Conservation (phyloP, 2,329 filamentous ascomycete species). For the Ceratocystis variospora region DNA sequence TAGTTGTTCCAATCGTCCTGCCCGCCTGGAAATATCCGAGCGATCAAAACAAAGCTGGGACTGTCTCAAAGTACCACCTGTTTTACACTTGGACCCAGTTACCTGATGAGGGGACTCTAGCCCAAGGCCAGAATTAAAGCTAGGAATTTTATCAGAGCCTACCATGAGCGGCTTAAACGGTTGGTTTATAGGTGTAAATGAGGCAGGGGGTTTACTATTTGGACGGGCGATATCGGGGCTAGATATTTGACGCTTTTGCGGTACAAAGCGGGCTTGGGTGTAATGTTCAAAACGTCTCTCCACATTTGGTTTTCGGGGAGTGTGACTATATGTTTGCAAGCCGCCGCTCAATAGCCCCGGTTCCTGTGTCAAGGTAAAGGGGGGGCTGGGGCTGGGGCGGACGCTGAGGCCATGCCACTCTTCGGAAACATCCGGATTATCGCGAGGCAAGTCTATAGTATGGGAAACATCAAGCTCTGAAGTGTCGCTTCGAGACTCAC, state of each 20-base stretch:
- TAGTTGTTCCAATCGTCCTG: neutral
- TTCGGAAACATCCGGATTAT: neutral
- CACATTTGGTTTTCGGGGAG: neutral
- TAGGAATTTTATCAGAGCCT: neutral
- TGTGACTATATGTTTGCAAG: neutral
- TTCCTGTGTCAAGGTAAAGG: neutral
- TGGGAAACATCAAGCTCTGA: neutral
- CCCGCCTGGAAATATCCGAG: neutral
- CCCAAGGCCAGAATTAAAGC: neutral
- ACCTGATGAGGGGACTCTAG: neutral
- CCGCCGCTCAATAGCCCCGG: neutral
- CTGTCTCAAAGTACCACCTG: neutral
- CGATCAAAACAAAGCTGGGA: slow-evolving; percentile 1
- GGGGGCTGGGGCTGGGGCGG: neutral
- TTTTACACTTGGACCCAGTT: neutral
- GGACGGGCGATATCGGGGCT: neutral
- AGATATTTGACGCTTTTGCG: neutral
- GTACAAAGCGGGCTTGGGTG: neutral
- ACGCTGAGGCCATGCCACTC: neutral
- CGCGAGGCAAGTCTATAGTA: neutral
- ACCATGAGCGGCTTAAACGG: neutral
- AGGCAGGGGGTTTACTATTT: neutral
- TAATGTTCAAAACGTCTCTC: neutral
- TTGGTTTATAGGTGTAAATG: neutral
- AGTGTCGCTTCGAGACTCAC: neutral